phyloP scores from a whole-genome alignment of 2,329 filamentous ascomycete species.

The Cephalotrichum gorgonifer region DNA sequence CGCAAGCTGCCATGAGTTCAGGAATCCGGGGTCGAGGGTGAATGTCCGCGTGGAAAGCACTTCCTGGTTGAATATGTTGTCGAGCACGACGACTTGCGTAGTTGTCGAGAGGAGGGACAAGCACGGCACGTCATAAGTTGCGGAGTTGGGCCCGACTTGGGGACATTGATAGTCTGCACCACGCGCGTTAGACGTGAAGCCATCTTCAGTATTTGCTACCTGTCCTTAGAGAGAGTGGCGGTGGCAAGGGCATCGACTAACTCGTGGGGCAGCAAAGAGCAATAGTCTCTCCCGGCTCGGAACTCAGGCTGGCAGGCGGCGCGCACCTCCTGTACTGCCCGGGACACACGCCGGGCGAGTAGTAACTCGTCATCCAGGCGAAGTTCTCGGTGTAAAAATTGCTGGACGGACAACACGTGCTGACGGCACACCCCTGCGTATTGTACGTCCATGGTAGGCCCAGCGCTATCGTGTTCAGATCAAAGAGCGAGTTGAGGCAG shows the following conservation, averaged over 20 bases:
- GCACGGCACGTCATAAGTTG: neutral
- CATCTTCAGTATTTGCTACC: neutral
- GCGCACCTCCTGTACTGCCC: neutral
- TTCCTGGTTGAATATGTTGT: slow-evolving; percentile 1
- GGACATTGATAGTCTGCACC: neutral
- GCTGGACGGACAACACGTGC: neutral
- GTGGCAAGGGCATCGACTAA: too few species aligned
- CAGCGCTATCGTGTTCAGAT: neutral
- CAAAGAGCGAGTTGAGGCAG: neutral
- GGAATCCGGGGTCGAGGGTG: neutral
- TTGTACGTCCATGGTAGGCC: neutral
- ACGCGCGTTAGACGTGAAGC: neutral
- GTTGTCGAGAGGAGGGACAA: neutral
- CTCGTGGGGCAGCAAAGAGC: neutral
- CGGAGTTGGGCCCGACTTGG: neutral
- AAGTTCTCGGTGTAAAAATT: neutral
- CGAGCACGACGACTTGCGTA: neutral
- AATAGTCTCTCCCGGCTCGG: neutral
- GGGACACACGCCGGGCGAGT: neutral
- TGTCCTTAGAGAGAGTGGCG: too few species aligned
- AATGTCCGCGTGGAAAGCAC: neutral
- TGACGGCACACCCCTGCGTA: neutral
- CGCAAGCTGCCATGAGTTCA: neutral
- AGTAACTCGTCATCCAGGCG: slow-evolving; percentile 1
- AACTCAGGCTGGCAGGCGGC: neutral